These are phyloP conservation scores for Hevea brasiliensis DNA, from an alignment of 345 rosid genomes.

Conservation along the genomic window DNA sequence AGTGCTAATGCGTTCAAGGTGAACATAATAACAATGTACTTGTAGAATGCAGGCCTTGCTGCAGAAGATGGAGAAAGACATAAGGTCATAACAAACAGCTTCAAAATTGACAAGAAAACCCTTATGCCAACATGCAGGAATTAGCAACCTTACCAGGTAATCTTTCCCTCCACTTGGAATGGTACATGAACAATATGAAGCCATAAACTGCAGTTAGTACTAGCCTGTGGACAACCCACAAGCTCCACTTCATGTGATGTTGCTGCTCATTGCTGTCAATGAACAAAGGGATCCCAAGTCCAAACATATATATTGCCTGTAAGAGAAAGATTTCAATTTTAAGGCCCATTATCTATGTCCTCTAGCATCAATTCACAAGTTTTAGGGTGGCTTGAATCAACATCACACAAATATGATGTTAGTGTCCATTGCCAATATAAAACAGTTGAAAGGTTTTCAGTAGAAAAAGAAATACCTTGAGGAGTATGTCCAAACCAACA, in stretches of 20 bases:
- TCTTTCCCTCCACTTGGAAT: slow-evolving; percentile 81
- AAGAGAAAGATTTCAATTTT: not conserved
- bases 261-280: slow-evolving; percentile 47
- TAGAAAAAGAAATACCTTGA: slow-evolving; percentile 57
- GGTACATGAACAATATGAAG: slow-evolving; percentile 65
- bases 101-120: not conserved
- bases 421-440: not conserved
- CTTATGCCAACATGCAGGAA: not conserved
- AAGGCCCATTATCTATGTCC: not conserved
- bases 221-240: slow-evolving; percentile 82
- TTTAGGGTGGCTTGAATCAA: not conserved
- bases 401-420: not conserved
- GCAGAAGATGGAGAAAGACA: slow-evolving; percentile 16
- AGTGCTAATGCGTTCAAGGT: slow-evolving; percentile 58
- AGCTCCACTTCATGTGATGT: slow-evolving; percentile 64
- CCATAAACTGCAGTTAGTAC: slow-evolving; percentile 79
- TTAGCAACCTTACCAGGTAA: slow-evolving; percentile 58
- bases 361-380: not conserved
- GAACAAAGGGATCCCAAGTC: slow-evolving; percentile 78
- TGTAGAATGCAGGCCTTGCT: slow-evolving; percentile 95
- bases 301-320: slow-evolving; percentile 78
- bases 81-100: not conserved
- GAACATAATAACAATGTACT: slow-evolving; percentile 64
- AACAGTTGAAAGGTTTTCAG: not conserved
- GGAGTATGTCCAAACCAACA: slow-evolving; percentile 74